These are phyloP conservation scores for Chlamydomonas asymmetrica DNA, from an alignment of 139 green algal species.

Conservation along the genomic window DNA sequence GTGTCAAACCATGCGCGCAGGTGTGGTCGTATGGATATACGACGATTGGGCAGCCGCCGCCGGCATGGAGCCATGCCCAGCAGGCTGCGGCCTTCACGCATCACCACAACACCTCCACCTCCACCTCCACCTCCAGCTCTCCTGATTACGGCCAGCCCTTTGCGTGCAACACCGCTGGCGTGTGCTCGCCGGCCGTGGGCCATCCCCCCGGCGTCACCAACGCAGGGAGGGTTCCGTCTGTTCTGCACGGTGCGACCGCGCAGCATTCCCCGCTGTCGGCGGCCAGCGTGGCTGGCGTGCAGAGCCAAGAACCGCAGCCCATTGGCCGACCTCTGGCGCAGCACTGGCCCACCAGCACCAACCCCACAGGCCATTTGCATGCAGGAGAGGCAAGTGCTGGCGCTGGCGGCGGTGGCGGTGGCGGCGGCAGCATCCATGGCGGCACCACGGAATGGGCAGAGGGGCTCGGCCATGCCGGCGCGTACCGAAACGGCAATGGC, in stretches of 20 bases:
- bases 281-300: too few relatives aligned
- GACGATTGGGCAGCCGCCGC: constrained; percentile 24
- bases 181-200: too few relatives aligned
- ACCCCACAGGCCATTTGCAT: neutral
- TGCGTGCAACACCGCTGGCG: too few relatives aligned
- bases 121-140: neutral
- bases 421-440: neutral
- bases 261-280: too few relatives aligned
- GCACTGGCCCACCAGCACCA: neutral
- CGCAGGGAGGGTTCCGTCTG: too few relatives aligned
- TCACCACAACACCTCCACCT: neutral
- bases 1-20: too few relatives aligned
- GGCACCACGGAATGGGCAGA: neutral
- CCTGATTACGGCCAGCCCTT: neutral
- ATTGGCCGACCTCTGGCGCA: too few relatives aligned
- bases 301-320: neutral
- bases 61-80: neutral
- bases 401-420: neutral
- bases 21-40: constrained; percentile 82
- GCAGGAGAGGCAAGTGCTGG: neutral
- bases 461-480: too few relatives aligned
- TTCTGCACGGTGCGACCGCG: neutral
- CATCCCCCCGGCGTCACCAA: too few relatives aligned
- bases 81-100: too few relatives aligned
- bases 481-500: too few relatives aligned